phyloP scores from a whole-genome alignment of 1,139 yeast genomes.

The Chernovozyma aurita region DNA sequence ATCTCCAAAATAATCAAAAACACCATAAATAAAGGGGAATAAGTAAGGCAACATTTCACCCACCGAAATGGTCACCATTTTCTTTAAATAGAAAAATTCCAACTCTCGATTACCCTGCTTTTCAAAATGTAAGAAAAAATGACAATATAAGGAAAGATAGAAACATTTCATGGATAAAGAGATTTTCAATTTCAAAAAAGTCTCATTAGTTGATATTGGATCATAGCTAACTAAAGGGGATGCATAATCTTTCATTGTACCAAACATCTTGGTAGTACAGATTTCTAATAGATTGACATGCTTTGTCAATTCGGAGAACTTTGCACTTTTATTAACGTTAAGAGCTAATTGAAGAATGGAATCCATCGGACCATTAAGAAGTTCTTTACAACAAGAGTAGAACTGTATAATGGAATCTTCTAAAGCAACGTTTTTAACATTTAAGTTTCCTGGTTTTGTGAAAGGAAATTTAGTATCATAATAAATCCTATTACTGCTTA shows the following conservation, averaged over 20 bases:
- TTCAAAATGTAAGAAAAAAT: conserved; percentile 24
- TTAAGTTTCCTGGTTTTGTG: conserved; percentile 19
- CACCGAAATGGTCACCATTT: conserved; percentile 15
- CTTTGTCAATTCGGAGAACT: conserved; percentile 6
- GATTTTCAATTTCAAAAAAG: conserved; percentile 13
- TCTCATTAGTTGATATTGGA: conserved; percentile 9
- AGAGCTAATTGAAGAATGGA: conserved; percentile 4
- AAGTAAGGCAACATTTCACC: conserved; percentile 21
- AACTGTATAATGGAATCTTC: conserved; percentile 19
- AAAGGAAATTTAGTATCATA: conserved; percentile 36
- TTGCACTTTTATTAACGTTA: conserved; percentile 4
- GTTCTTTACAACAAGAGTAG: neutral
- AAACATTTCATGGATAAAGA: conserved; percentile 17
- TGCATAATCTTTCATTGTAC: conserved; percentile 7
- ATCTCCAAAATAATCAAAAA: conserved; percentile 16
- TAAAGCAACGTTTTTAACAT: conserved; percentile 21
- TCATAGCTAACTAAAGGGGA: conserved; percentile 9
- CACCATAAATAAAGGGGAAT: conserved; percentile 18
- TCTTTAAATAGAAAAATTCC: conserved; percentile 23
- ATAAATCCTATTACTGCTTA: conserved; percentile 22
- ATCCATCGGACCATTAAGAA: conserved; percentile 8
- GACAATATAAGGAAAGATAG: conserved; percentile 15
- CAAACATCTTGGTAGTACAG: conserved; percentile 4
- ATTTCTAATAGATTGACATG: conserved; percentile 8
- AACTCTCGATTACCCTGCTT: conserved; percentile 13